Percentiles rank a stretch among this genome's conserved stretches.
phyloP scores from a whole-genome alignment of 1,139 yeast genomes.

The Scheffersomyces titani region DNA sequence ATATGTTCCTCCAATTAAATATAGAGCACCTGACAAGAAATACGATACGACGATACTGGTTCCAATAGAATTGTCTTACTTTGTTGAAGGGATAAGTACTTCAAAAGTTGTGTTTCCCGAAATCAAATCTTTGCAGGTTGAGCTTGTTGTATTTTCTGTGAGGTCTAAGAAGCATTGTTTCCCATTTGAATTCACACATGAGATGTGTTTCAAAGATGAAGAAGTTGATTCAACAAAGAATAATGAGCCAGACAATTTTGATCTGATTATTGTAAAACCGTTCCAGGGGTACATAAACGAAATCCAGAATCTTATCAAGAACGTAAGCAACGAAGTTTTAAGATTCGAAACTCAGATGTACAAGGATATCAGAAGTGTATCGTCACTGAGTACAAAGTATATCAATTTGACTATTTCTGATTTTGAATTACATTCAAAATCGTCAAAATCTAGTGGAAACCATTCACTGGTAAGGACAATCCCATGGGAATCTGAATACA shows the following conservation, averaged over 20 bases:
- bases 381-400: constrained; percentile 34
- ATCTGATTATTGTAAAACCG: constrained; percentile 31
- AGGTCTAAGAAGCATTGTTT: constrained; percentile 31
- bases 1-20: constrained; percentile 38
- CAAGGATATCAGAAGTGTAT: constrained; percentile 39
- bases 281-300: constrained; percentile 30
- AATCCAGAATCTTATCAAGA: constrained; percentile 31
- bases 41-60: constrained; percentile 24
- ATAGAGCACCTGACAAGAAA: constrained; percentile 13
- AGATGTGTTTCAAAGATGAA: constrained; percentile 30
- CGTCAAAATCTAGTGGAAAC: constrained; percentile 17
- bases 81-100: constrained; percentile 17
- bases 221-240: constrained; percentile 21
- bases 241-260: constrained; percentile 31
- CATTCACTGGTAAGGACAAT: constrained; percentile 20
- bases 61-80: constrained; percentile 39
- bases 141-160: constrained; percentile 35
- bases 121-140: constrained; percentile 29
- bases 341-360: constrained; percentile 38
- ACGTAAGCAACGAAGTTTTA: constrained; percentile 36
- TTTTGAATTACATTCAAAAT: constrained; percentile 17
- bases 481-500: constrained; percentile 25
- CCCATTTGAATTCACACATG: constrained; percentile 45
- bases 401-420: constrained; percentile 21
- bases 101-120: constrained; percentile 22